Percentiles rank a stretch among this genome's conserved stretches.
phyloP scores from a whole-genome alignment of 129 eudicot species.

The sunflower (Helianthus annuus) region HanXRQr2.0-SUNRISE NC_035435.2:61787652-61788151 shows the following conservation, averaged over 20 bases:
- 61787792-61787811: conserved; percentile 52
- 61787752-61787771: conserved; percentile 60
- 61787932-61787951: neutral
- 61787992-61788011: neutral
- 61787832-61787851: conserved; percentile 2
- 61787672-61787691: conserved; percentile 78
- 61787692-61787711: conserved; percentile 66
- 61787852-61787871: conserved; percentile 4
- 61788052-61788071: conserved; percentile 59
- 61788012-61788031: neutral
- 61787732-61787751: conserved; percentile 91
- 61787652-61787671: neutral
- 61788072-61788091: conserved; percentile 86
- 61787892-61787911: neutral
- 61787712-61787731: conserved; percentile 85
- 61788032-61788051: conserved; percentile 13
- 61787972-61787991: neutral
- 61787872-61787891: neutral
- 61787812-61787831: conserved; percentile 14
- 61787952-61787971: neutral
- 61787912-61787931: neutral
- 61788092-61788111: conserved; percentile 45
- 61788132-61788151: conserved; percentile 88
- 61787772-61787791: conserved; percentile 46
- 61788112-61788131: conserved; percentile 67